Base-by-base conservation (phyloP, 2,329 filamentous ascomycete species). In the Aspergillus amoenus region DNA sequence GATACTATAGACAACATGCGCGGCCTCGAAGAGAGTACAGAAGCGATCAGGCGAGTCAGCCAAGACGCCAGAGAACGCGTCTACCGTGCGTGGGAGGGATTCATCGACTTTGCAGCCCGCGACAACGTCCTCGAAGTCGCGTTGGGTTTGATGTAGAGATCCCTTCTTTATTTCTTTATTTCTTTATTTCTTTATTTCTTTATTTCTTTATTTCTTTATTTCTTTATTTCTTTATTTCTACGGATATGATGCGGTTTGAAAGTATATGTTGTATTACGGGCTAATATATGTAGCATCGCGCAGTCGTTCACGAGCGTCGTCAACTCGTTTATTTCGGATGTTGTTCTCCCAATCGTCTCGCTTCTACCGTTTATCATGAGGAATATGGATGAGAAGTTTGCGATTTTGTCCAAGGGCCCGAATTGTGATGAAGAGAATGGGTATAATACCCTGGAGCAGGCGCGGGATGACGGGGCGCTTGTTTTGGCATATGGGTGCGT, bases 111-210 rank as follows among this genome's bases (percentile, higher is more conserved):
- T 72, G 88, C 87, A 0, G 82, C 90, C 53, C 84, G 88, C 61
- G 88, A 89, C 57, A 90, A 91, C 64, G 88, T 91, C 47, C 80
- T 91, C 24, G 86, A 91, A 71, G 88, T 91, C 58, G 88, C 88
- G 15, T 86, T 91, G 64, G 88, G 88, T 63, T 76, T 91, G 62
- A 91, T 91, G 87, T 89, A 68, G 27, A 30, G 8, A 9, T 9
- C 27, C 27, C 1, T 30, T 30, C 0, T 11, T 30, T 30, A 3
- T 9, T 30, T 30, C 27, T 30, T 30, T 30, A 9, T 30, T 30
- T n/a, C n/a, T n/a, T n/a, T n/a, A n/a, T n/a, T 30, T 30, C 0
- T 11, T 30, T 30, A 3, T 9, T 30, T 30, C 27, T 30, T 30
- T 30, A 9, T 30, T 30, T 30, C 0, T 11, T 30, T 30, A 3